Evolutionary conservation across 2,329 filamentous ascomycete species (phyloP).

Genomic region (Lecanoromycetidae sp.): DNA sequence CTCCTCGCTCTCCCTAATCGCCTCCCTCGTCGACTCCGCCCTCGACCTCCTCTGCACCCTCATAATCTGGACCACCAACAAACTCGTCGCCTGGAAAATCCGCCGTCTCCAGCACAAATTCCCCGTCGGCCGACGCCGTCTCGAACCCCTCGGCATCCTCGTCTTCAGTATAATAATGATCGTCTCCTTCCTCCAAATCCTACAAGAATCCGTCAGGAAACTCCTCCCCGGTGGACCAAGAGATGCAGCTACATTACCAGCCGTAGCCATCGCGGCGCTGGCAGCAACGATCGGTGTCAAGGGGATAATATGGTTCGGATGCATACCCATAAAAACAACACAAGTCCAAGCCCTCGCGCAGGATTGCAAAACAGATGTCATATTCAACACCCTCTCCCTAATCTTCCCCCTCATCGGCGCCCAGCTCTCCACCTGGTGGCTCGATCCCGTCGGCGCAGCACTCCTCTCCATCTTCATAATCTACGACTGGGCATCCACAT

Average conservation of each 20-base stretch:
- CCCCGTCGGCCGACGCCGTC: slow-evolving; percentile 44
- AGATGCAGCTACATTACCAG: slow-evolving; percentile 28
- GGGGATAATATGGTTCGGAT: slow-evolving; percentile 48
- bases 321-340: slow-evolving; percentile 48
- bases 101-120: slow-evolving; percentile 40
- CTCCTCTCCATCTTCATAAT: slow-evolving; percentile 56
- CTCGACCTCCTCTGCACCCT: slow-evolving; percentile 50
- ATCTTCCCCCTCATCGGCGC: slow-evolving; percentile 51
- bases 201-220: slow-evolving; percentile 48
- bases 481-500: slow-evolving; percentile 54
- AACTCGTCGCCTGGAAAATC: slow-evolving; percentile 49
- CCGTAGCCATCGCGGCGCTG: slow-evolving; percentile 46
- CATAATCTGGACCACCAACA: slow-evolving; percentile 51
- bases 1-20: slow-evolving; percentile 48
- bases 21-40: slow-evolving; percentile 50
- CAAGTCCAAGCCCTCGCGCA: slow-evolving; percentile 52
- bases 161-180: slow-evolving; percentile 54
- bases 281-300: slow-evolving; percentile 47
- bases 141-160: slow-evolving; percentile 51
- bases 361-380: slow-evolving; percentile 51
- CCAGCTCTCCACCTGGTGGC: slow-evolving; percentile 51
- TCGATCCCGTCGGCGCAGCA: slow-evolving; percentile 51
- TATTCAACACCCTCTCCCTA: slow-evolving; percentile 52
- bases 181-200: slow-evolving; percentile 49
- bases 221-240: slow-evolving; percentile 36